Conservation (phyloP, 805 yeast genomes). For the Teunomyces gatunensis region DNA sequence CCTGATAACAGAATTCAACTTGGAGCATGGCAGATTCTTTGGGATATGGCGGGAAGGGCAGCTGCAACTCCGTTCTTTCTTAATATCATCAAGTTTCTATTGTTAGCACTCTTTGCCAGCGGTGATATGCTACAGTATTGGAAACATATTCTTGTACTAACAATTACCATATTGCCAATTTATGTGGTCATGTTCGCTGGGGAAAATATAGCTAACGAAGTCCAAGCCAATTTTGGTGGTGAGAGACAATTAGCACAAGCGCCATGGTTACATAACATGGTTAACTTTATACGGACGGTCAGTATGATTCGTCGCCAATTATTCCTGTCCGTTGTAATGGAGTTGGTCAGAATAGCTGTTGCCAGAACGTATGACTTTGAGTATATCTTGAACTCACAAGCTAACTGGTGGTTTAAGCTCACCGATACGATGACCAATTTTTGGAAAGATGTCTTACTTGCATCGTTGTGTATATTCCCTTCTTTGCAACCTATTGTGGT, state of each 20-base stretch:
- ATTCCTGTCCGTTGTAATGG: slow-evolving; percentile 5
- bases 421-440: slow-evolving; percentile 12
- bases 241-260: not conserved
- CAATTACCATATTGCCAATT: not conserved
- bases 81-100: not conserved
- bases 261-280: not conserved
- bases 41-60: not conserved
- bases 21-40: not conserved
- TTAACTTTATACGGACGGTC: not conserved
- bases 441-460: slow-evolving; percentile 18
- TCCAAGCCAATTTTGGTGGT: not conserved
- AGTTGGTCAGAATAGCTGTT: slow-evolving; percentile 13
- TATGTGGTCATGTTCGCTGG: not conserved
- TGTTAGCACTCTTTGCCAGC: not conserved
- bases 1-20: not conserved
- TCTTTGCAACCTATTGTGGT: slow-evolving; percentile 11
- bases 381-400: slow-evolving; percentile 8
- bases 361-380: slow-evolving; percentile 24
- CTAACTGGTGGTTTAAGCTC: slow-evolving; percentile 6
- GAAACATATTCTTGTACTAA: not conserved
- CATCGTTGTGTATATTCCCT: slow-evolving; percentile 16
- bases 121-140: not conserved
- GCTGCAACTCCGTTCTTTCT: not conserved
- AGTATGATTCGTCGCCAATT: not conserved
- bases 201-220: not conserved